Percentiles rank a stretch among this genome's conserved stretches.
These are phyloP conservation scores for Mycosphaerella arachidis DNA, from an alignment of 2,329 filamentous ascomycete genomes.

Conservation along the genomic window DNA sequence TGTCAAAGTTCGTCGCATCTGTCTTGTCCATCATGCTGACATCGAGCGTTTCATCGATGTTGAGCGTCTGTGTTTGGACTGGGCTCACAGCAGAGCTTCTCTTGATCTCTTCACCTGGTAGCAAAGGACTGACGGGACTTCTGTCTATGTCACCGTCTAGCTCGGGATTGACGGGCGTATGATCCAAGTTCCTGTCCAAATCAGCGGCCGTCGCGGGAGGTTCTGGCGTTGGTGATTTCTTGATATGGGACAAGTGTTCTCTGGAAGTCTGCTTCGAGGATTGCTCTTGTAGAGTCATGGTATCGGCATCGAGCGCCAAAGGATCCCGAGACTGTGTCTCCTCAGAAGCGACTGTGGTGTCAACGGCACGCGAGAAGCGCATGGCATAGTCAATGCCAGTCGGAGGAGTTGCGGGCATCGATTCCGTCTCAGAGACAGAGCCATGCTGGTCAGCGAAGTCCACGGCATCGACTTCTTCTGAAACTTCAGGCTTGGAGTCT, in stretches of 20 bases:
- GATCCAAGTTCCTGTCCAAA: constrained; percentile 7
- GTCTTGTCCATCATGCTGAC: constrained; percentile 12
- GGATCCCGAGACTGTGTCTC: constrained; percentile 32
- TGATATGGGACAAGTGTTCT: constrained; percentile 3
- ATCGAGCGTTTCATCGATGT: constrained; percentile 28
- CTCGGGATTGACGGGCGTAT: constrained; percentile 7
- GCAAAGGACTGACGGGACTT: constrained; percentile 31
- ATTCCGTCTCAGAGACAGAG: constrained; percentile 18
- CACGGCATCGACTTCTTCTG: background rate
- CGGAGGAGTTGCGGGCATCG: constrained; percentile 20
- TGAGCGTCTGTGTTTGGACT: constrained; percentile 28
- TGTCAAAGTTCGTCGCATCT: constrained; percentile 4
- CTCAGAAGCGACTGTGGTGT: constrained; percentile 26
- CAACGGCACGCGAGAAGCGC: constrained; percentile 30
- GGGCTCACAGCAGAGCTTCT: constrained; percentile 34
- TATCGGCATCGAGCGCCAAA: constrained; percentile 33
- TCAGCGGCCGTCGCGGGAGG: background rate
- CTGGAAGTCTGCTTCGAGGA: constrained; percentile 14
- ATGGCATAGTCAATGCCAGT: constrained; percentile 31
- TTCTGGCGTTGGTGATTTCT: constrained; percentile 6
- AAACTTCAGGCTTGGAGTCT: background rate
- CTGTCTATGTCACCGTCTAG: constrained; percentile 10
- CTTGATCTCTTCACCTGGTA: constrained; percentile 27
- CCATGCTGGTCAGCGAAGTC: constrained; percentile 8
- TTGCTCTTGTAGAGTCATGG: constrained; percentile 31